Evolutionary conservation across 2,329 filamentous ascomycete species (phyloP).

Genomic region (Talaromyces sp.): DNA sequence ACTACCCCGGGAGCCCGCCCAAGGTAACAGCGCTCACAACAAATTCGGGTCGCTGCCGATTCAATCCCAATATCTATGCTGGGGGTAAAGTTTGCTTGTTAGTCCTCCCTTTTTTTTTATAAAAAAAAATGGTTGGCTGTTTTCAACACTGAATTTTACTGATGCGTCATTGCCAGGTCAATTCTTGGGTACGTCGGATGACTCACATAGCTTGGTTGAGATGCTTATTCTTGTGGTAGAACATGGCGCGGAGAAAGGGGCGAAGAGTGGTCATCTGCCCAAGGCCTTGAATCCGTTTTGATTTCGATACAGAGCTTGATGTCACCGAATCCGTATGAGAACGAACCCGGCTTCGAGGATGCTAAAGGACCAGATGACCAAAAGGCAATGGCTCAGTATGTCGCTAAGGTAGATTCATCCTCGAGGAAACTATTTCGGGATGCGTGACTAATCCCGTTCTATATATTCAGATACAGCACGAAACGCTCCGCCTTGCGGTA

Average conservation of each 20-base stretch:
- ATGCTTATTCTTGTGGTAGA: constrained; percentile 41
- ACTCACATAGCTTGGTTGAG: constrained; percentile 9
- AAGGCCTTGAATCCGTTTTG: constrained; percentile 88
- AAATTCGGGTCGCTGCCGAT: constrained; percentile 79
- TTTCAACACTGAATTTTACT: neutral
- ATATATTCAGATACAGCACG: constrained; percentile 69
- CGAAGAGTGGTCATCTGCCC: constrained; percentile 94
- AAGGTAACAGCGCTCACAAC: constrained; percentile 68
- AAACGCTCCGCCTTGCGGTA: constrained; percentile 78
- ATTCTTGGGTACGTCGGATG: constrained; percentile 65
- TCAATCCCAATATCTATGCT: constrained; percentile 96
- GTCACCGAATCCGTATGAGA: constrained; percentile 89
- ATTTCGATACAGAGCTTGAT: constrained; percentile 95
- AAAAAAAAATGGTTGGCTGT: neutral
- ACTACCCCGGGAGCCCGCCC: constrained; percentile 69
- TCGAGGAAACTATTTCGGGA: constrained; percentile 1
- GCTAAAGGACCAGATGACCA: constrained; percentile 63
- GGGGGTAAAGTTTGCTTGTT: constrained; percentile 87
- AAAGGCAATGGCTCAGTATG: constrained; percentile 67
- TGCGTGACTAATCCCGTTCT: neutral
- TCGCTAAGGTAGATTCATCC: constrained; percentile 61
- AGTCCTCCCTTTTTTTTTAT: constrained; percentile 30
- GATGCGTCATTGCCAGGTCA: constrained; percentile 49
- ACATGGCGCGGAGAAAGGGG: constrained; percentile 89
- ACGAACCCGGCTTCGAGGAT: constrained; percentile 89